Conservation (phyloP, 202 grass and related monocot genomes). For the Schoenoplectus triqueter region DNA sequence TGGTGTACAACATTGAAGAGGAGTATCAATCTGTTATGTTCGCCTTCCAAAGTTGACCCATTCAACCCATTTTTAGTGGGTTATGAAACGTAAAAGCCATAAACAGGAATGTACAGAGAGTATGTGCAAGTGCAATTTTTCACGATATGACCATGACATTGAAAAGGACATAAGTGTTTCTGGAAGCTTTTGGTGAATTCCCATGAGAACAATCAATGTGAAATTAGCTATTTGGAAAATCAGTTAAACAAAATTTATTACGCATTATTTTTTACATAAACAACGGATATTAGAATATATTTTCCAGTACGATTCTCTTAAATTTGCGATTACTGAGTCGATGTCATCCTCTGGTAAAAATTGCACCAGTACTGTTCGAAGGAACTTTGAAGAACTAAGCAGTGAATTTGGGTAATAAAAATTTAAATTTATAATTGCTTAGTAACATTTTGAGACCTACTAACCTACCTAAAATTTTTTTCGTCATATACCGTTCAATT, state of each 20-base stretch:
- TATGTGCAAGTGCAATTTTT: slow-evolving; percentile 2
- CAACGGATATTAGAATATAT: too few relatives aligned
- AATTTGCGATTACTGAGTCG: neutral
- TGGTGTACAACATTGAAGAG: neutral
- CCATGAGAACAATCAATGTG: neutral
- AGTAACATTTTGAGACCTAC: too few relatives aligned
- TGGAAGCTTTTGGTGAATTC: neutral
- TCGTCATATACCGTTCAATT: too few relatives aligned
- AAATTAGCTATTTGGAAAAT: too few relatives aligned
- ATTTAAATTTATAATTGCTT: too few relatives aligned
- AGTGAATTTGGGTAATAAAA: neutral
- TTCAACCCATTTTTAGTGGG: slow-evolving; percentile 29
- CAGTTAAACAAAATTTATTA: too few relatives aligned
- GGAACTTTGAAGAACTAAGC: too few relatives aligned
- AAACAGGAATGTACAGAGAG: slow-evolving; percentile 16
- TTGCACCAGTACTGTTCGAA: too few relatives aligned
- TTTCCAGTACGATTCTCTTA: neutral
- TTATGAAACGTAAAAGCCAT: slow-evolving; percentile 13
- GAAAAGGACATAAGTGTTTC: neutral
- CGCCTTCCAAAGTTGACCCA: neutral
- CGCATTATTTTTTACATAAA: too few relatives aligned
- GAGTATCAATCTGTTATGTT: neutral
- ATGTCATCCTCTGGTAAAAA: too few relatives aligned
- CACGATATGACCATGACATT: slow-evolving; percentile 16
- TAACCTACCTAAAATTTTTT: too few relatives aligned